These are phyloP conservation scores for Lagerstroemia fauriei DNA, from an alignment of 441 rosid species.

Conservation along the genomic window DNA sequence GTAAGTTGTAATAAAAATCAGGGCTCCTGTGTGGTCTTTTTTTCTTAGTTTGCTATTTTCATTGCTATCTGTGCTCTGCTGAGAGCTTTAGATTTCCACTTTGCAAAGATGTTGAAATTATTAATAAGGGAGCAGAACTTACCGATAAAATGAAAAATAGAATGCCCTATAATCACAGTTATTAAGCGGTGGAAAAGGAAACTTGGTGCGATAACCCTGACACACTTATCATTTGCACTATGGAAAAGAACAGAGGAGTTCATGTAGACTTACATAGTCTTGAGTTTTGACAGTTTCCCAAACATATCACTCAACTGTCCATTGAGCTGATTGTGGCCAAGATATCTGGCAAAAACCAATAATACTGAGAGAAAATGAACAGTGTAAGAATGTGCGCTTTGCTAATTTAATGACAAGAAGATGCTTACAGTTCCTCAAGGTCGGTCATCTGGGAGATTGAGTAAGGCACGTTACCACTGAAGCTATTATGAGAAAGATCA, in stretches of 20 bases:
- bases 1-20: too few species aligned
- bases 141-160: neutral
- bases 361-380: slow-evolving; percentile 12
- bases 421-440: slow-evolving; percentile 64
- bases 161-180: neutral
- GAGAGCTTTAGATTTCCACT: too few species aligned
- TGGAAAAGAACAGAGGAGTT: neutral
- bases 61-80: too few species aligned
- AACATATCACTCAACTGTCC: slow-evolving; percentile 87
- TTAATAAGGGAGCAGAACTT: too few species aligned
- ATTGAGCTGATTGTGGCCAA: slow-evolving; percentile 65
- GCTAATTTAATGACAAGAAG: slow-evolving; percentile 11
- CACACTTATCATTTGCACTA: neutral
- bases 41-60: too few species aligned
- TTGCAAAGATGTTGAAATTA: too few species aligned
- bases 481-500: slow-evolving; percentile 70
- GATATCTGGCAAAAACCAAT: slow-evolving; percentile 49
- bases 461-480: slow-evolving; percentile 77
- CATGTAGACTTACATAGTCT: slow-evolving; percentile 53
- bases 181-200: neutral
- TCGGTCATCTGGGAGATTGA: slow-evolving; percentile 76
- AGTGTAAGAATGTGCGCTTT: neutral
- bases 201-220: neutral
- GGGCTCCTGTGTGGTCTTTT: too few species aligned
- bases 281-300: slow-evolving; percentile 66